Evolutionary conservation across 148 eudicot species (phyloP), one percentile per base, ranked within the genome.

Genomic region (Diospyros lotus): DNA sequence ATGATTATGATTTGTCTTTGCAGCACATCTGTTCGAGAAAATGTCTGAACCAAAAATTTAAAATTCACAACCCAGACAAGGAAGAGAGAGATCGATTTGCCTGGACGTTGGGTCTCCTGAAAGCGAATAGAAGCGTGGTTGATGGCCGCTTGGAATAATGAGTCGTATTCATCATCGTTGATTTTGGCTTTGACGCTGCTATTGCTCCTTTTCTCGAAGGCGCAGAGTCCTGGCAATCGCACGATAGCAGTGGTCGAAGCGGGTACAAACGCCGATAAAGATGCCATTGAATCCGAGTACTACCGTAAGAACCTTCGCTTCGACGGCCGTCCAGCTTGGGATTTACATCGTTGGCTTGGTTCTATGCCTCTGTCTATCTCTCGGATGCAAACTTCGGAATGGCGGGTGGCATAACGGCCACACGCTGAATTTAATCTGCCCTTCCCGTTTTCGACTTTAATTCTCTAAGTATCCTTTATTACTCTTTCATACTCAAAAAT

Each of bases 41-140:
- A 82, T 85, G 95, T 64, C 78, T 60, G 48, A 69, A 50, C 4
- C n/a, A n/a, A 7, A 69, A 59, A 17, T 2, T 4, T 28, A 28
- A 28, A 28, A 28, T 28, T 28, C 28, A 28, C 28, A 28, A 28
- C 28, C 13, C 9, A 13, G 54, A 51, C n/a, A 81, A 39, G 65
- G 39, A 15, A 28, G 28, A 67, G 43, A 44, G 43, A 79, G 40
- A 64, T 14, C 67, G 28, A 61, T 43, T 46, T 82, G 73, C 98
- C 92, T 84, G 94, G 85, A 67, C 88, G 86, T 75, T 63, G 81
- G 62, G 93, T 83, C 81, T 93, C 94, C 68, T 83, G 88, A 72
- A 80, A 88, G 76, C 98, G 97, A 79, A 89, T 89, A 46, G 90
- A 79, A 75, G 93, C 91, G 3, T 82, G 86, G 46, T 78, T 58